Evolutionary conservation across 257 asterid species (phyloP), one percentile per base, ranked within the genome.

Genomic region (Orobanche coerulescens): DNA sequence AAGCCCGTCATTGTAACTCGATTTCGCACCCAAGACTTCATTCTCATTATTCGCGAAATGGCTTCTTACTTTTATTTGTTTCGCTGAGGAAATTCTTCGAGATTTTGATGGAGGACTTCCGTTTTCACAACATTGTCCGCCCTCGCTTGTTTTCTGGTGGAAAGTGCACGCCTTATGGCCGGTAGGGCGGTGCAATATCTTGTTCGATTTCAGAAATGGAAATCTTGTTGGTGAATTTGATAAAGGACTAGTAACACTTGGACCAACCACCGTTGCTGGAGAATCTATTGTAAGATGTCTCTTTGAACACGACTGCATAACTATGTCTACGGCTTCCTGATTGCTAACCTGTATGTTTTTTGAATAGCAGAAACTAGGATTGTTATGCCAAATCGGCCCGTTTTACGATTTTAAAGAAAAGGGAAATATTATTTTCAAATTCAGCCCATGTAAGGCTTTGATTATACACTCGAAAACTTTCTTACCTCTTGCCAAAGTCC

Each of bases 401-500:
- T n/a, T n/a, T n/a, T n/a, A n/a, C n/a, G n/a, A n/a, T n/a, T n/a
- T n/a, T n/a, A n/a, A n/a, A n/a, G n/a, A n/a, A n/a, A n/a, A n/a
- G n/a, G n/a, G n/a, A n/a, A n/a, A n/a, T n/a, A n/a, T n/a, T n/a
- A n/a, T n/a, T n/a, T n/a, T n/a, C n/a, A n/a, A n/a, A n/a, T n/a
- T n/a, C n/a, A n/a, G n/a, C n/a, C n/a, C n/a, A n/a, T n/a, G n/a
- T n/a, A n/a, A n/a, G n/a, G n/a, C n/a, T n/a, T n/a, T n/a, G n/a
- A n/a, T n/a, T n/a, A n/a, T n/a, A n/a, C n/a, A n/a, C n/a, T n/a
- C n/a, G n/a, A n/a, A n/a, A n/a, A n/a, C n/a, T 37, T 19, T 10
- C 12, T 78, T 75, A 85, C 97, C 86, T 88, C 77, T 30, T 86
- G 88, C 98, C 96, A 88, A 6, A 92, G 88, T 13, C 96, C 96